Percentiles rank a stretch among this genome's conserved stretches.
Conservation (phyloP, 2,329 filamentous ascomycete species). For the Periconia sp. region DNA sequence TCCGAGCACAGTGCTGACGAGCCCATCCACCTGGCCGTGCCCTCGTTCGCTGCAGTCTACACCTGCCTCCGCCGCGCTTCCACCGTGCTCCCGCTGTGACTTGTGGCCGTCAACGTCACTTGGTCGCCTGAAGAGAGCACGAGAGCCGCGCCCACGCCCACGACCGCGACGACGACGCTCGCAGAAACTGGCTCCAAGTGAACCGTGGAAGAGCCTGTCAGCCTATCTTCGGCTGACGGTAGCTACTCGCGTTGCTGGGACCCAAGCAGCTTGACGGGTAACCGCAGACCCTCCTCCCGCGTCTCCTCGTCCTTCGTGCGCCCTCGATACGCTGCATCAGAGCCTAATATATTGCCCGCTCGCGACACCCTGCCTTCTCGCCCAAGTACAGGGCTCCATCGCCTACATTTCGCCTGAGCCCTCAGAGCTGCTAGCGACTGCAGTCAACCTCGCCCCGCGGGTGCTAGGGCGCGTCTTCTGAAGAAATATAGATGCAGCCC, state of each 20-base stretch:
- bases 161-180: too few species aligned
- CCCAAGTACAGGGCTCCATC: constrained; percentile 13
- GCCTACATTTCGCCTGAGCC: background rate
- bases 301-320: constrained; percentile 20
- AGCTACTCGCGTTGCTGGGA: constrained; percentile 34
- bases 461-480: constrained; percentile 2
- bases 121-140: constrained; percentile 19
- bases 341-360: constrained; percentile 5
- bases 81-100: constrained; percentile 26
- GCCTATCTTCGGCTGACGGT: constrained; percentile 37
- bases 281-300: constrained; percentile 22
- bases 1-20: background rate
- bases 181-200: background rate
- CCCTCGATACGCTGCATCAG: constrained; percentile 11
- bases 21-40: constrained; percentile 1
- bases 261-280: constrained; percentile 30
- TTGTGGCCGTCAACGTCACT: constrained; percentile 37
- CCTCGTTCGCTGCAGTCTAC: background rate
- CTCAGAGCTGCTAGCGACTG: too few species aligned
- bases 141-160: constrained; percentile 11
- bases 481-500: constrained; percentile 32
- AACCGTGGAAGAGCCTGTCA: constrained; percentile 27
- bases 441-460: too few species aligned
- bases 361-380: constrained; percentile 14
- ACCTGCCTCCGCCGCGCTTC: constrained; percentile 10